Percentiles rank a stretch among this genome's conserved stretches.
These are phyloP conservation scores for Volvox africanus DNA, from an alignment of 139 green algal species.

Conservation along the genomic window DNA sequence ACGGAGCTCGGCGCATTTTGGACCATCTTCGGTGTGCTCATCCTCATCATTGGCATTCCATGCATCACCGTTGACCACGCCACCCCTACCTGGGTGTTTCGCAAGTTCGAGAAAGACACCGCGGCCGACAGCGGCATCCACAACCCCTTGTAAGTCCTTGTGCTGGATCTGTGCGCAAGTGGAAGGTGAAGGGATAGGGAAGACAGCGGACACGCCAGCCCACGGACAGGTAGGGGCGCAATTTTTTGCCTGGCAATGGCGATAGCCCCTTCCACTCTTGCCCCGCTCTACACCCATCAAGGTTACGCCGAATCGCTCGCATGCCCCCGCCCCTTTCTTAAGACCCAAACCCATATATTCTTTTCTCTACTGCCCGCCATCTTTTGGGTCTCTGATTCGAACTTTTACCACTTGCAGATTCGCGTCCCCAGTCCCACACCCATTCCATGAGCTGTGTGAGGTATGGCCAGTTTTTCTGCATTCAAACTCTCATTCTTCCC, in stretches of 20 bases:
- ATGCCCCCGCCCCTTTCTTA: background rate
- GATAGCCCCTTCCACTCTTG: no score
- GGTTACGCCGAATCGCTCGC: background rate
- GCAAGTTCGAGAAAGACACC: constrained; percentile 38
- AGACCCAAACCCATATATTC: no score
- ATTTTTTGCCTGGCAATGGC: no score
- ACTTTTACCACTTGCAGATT: no score
- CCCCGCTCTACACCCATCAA: background rate
- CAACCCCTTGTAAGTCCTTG: constrained; percentile 52
- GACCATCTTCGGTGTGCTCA: constrained; percentile 41
- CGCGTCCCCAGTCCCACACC: no score
- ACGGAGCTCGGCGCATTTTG: constrained; percentile 47
- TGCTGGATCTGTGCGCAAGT: background rate
- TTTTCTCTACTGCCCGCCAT: background rate
- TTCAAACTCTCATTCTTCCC: no score
- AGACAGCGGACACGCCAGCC: no score
- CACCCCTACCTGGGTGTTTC: constrained; percentile 51
- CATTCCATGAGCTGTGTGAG: no score
- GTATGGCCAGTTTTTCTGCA: no score
- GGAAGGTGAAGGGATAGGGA: background rate
- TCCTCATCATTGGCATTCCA: constrained; percentile 55
- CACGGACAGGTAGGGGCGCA: no score
- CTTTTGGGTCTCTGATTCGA: no score
- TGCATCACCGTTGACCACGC: constrained; percentile 39
- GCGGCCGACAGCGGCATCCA: constrained; percentile 45